Base-by-base conservation (phyloP, 2,329 filamentous ascomycete genomes). In the Escovopsis sp. region DNA sequence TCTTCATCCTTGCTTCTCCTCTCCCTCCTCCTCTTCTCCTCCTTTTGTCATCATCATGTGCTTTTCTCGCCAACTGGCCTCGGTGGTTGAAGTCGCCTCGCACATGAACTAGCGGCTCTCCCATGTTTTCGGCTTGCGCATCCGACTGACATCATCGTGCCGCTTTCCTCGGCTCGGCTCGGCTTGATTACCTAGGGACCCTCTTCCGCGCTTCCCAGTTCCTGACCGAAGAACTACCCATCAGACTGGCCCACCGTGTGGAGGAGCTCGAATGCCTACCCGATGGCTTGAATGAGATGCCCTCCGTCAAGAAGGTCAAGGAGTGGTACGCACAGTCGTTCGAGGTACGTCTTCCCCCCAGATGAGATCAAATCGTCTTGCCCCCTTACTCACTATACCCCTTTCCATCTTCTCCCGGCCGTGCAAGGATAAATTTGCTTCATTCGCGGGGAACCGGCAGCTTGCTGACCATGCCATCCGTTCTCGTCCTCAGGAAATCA, bases 251-350 rank as follows among this genome's bases (percentile, higher is more conserved):
- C 49, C 90, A 98, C 62, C 82, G 90, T 44, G 90, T 98, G 40
- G 83, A 94, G 60, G 90, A 98, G 63, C 74, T 98, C 39, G 77
- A 81, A 42, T 82, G 85, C 51, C 68, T 98, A 3, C 90, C 90
- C 26, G 90, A 98, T 70, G 90, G 90, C 37, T 72, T 98, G 42
- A 94, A 85, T 56, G 87, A 96, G 47, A 96, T 98, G 90, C 84
- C 87, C 27, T 96, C 90, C 10, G 94, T 98, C 46, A 78, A 79
- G 56, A 85, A 79, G 52, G 90, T 98, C 46, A 81, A 87, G 56
- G 87, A 96, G 53, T 98, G 90, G 90, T 98, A 98, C 58, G 90
- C 88, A 44, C 90, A 98, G 64, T 98, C 90, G 35, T 98, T 98
- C 53, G 90, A 98, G 76, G 87, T 94, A 72, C 48, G 71, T n/a